A percentile compares a stretch with the other conserved stretches of the same genome.
phyloP scores from a whole-genome alignment of 2,329 filamentous ascomycete genomes.

The Xylariaceae sp. region DNA sequence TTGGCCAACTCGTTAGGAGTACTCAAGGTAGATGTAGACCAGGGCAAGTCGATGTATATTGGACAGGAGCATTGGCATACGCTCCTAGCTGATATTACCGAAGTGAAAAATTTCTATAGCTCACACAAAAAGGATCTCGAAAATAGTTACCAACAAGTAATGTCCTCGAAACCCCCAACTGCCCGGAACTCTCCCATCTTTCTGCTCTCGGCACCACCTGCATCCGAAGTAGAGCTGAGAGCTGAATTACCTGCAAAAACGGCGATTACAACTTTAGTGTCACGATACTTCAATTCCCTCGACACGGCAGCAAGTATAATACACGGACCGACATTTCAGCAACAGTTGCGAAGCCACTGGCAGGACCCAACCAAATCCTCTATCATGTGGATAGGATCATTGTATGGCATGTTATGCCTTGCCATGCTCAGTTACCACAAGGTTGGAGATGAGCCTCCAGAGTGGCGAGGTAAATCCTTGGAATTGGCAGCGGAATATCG shows the following conservation, averaged over 20 bases:
- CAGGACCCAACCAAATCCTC: constrained; percentile 73
- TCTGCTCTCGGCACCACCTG: constrained; percentile 75
- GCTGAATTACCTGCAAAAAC: constrained; percentile 80
- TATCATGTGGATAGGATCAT: constrained; percentile 78
- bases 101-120: constrained; percentile 90
- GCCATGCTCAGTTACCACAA: constrained; percentile 81
- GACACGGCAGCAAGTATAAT: constrained; percentile 75
- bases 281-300: constrained; percentile 87
- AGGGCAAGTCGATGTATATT: constrained; percentile 79
- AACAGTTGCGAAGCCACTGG: constrained; percentile 71
- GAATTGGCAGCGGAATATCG: constrained; percentile 70
- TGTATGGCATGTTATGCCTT: constrained; percentile 78
- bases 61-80: constrained; percentile 86
- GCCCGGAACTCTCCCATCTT: constrained; percentile 74
- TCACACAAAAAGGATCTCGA: constrained; percentile 89
- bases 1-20: constrained; percentile 77
- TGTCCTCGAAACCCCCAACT: constrained; percentile 67
- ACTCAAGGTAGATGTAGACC: constrained; percentile 79
- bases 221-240: constrained; percentile 77
- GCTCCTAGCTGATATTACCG: constrained; percentile 80
- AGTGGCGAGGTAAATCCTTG: constrained; percentile 71
- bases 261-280: constrained; percentile 82
- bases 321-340: constrained; percentile 84
- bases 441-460: constrained; percentile 78
- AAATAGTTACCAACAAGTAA: constrained; percentile 77